Evolutionary conservation across 1,284 basidiomycete genomes (phyloP), one percentile per base, ranked within the genome.

Genomic region (Exobasidium cylindrosporum): DNA sequence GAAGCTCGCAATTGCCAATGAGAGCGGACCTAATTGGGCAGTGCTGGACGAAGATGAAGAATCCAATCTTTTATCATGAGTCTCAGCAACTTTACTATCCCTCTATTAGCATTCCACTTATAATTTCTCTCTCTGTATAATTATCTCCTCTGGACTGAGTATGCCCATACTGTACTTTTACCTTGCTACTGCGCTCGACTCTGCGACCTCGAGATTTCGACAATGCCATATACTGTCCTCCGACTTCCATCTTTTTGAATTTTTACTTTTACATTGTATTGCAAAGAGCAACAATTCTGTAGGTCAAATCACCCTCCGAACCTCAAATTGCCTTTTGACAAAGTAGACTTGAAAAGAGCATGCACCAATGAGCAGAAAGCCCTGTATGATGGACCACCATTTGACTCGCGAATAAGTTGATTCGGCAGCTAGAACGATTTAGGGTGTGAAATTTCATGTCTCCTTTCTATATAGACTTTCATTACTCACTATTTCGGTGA

Each of bases 321-420:
- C 53, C 26, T 55, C 53, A 29, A 55, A 55, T 55, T 55, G 53
- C 23, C 53, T 44, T 84, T 97, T 95, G 63, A 99, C 85, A 83
- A 97, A 98, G 83, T 95, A 97, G 61, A 99, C 86, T 82, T 99
- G 97, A 91, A 93, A 97, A 30, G 86, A 92, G 65, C 96, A 94
- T 0, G 97, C 90, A 14, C 87, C 84, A 74, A 97, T 88, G 49
- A 99, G 84, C 30, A 98, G 89, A 54, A 89, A 79, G 17, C 89
- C 86, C 81, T 99, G 96, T 13, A 92, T 81, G 66, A 98, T 88
- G 11, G 92, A 95, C 96, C 96, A 99, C 92, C 92, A 98, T 82
- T 97, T 98, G 63, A 99, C 94, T 46, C 96, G 87, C 40, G 90
- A 86, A 80, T 98, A 98, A 10, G 82, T 83, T 52, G 77, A 80